Percentiles rank a stretch among this genome's conserved stretches.
phyloP scores from a whole-genome alignment of 345 rosid species.

The Zanthoxylum bungeanum region DNA sequence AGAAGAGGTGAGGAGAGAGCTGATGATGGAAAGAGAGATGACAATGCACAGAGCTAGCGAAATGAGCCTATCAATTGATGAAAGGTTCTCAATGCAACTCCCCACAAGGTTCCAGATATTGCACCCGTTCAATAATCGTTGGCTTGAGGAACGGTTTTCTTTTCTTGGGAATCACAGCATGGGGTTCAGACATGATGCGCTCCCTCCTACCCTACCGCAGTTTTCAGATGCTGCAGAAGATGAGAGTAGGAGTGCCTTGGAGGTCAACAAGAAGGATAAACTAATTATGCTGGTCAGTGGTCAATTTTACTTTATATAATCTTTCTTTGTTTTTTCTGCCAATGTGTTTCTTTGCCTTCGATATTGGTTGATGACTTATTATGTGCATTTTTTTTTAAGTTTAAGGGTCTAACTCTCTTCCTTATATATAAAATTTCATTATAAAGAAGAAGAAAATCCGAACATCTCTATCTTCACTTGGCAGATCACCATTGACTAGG shows the following conservation, averaged over 20 bases:
- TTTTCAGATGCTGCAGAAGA: constrained; percentile 1
- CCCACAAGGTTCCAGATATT: constrained; percentile 15
- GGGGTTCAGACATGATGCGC: neutral
- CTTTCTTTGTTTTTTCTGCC: neutral
- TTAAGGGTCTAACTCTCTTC: no score
- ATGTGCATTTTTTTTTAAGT: no score
- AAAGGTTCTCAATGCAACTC: constrained; percentile 23
- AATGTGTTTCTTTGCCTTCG: neutral
- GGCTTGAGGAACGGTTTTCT: neutral
- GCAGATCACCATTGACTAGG: no score
- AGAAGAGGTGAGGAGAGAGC: constrained; percentile 45
- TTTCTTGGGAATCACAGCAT: constrained; percentile 6
- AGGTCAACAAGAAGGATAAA: constrained; percentile 31
- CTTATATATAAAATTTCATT: no score
- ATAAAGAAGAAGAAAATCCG: no score
- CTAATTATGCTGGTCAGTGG: constrained; percentile 42
- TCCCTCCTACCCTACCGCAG: neutral
- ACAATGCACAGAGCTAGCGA: constrained; percentile 11
- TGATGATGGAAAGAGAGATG: constrained; percentile 42
- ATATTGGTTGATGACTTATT: neutral
- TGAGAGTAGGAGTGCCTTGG: constrained; percentile 9
- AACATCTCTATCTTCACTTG: no score
- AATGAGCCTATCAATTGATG: constrained; percentile 14
- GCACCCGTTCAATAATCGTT: constrained; percentile 5
- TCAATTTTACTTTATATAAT: neutral